Conservation (phyloP, 331 rosid species). For the Phaseolus coccineus region DNA sequence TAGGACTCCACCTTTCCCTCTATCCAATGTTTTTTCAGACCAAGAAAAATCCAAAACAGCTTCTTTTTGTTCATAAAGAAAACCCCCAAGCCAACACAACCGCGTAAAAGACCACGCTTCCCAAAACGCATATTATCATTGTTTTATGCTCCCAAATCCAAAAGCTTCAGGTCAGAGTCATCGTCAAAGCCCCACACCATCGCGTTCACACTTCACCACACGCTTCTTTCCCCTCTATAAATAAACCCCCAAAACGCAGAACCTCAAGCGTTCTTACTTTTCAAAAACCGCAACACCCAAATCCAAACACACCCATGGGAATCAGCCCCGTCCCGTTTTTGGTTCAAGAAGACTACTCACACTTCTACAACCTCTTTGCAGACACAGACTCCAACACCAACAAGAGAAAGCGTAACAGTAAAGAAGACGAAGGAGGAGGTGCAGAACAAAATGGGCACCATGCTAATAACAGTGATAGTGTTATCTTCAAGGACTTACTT, state of each 20-base stretch:
- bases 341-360: slow-evolving; percentile 58
- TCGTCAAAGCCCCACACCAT: slow-evolving; percentile 52
- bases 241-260: neutral
- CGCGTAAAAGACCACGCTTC: slow-evolving; percentile 65
- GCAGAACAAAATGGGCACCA: neutral
- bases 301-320: slow-evolving; percentile 53
- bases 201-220: slow-evolving; percentile 71
- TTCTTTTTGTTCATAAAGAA: neutral
- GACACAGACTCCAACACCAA: slow-evolving; percentile 51
- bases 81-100: slow-evolving; percentile 40
- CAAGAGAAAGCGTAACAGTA: slow-evolving; percentile 42
- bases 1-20: neutral
- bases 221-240: slow-evolving; percentile 53
- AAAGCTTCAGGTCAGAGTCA: slow-evolving; percentile 53
- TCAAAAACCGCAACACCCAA: neutral
- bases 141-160: slow-evolving; percentile 34
- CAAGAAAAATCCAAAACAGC: slow-evolving; percentile 32
- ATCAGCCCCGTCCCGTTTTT: slow-evolving; percentile 55
- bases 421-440: slow-evolving; percentile 18
- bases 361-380: slow-evolving; percentile 49
- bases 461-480: neutral
- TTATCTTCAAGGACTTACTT: slow-evolving; percentile 33
- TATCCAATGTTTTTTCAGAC: slow-evolving; percentile 41
- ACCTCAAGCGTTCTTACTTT: slow-evolving; percentile 48
- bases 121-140: neutral